Evolutionary conservation across 169 alveolate species (phyloP), one percentile per base, ranked within the genome.

Genomic region (Plasmodium yoelii): DNA sequence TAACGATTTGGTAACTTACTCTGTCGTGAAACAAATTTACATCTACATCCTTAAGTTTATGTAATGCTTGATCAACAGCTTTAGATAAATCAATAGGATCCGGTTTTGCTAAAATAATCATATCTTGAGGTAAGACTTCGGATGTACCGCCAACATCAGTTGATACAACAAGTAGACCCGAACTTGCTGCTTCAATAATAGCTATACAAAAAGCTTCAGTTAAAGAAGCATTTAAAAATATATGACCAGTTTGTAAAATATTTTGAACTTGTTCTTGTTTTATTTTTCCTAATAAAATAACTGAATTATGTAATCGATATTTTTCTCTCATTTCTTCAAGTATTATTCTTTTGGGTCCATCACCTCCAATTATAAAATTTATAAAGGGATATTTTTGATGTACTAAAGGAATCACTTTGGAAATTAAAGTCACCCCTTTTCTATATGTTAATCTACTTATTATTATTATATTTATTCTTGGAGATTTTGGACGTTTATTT

Each of bases 141-240:
- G 99, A 98, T 0, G 98, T 97, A 2, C 99, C 99, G 9, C 99
- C 99, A 13, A 98, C 99, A 90, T 97, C 95, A 19, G 99, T 98
- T 1, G 99, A 94, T 6, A 99, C 99, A 15, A 98, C 98, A 68
- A 97, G 93, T 19, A 99, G 93, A 5, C 99, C 99, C 59, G 99
- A 97, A n/a, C 99, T 96, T 13, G 99, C 99, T 19, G 99, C 99
- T 92, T 99, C 99, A 19, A 89, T 72, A 3, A 98, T 97, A 26
- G 99, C 99, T n/a, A 98, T 98, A 92, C 99, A 98, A 95, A 99
- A 98, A 5, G 99, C 99, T 92, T 98, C 99, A 5, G 99, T 98
- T 73, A 98, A 95, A 26, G 99, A 98, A 60, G 99, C 95, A 93
- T 98, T 98, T 75, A 99, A 96, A 95, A 98, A 99, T 34, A 99